Evolutionary conservation across 2,329 filamentous ascomycete genomes (phyloP).

Genomic region (Decorospora gaudefroyi): DNA sequence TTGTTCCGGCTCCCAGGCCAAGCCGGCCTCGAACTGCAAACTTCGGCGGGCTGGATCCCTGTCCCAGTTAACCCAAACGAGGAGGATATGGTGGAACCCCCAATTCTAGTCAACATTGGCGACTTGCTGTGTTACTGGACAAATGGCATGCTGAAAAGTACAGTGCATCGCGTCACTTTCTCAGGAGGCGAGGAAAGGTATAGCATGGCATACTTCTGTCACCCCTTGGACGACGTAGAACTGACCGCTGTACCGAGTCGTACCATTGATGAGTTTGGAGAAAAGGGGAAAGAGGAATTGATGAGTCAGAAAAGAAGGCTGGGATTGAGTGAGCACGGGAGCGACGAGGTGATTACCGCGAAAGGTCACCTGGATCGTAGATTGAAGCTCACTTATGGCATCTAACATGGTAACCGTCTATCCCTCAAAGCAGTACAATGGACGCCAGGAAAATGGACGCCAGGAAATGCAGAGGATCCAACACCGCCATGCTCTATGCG

Average conservation of each 20-base stretch:
- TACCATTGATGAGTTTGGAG: conserved; percentile 52
- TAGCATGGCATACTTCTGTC: conserved; percentile 66
- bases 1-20: conserved; percentile 86
- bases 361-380: conserved; percentile 62
- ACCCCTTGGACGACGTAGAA: conserved; percentile 60
- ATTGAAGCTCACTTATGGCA: conserved; percentile 62
- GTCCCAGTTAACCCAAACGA: conserved; percentile 59
- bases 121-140: conserved; percentile 86
- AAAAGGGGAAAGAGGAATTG: conserved; percentile 35
- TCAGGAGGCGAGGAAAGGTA: conserved; percentile 55
- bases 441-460: conserved; percentile 8
- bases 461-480: neutral
- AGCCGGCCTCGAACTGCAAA: conserved; percentile 82
- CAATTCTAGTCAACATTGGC: conserved; percentile 67
- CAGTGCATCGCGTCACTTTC: conserved; percentile 87
- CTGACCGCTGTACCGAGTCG: conserved; percentile 61
- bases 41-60: conserved; percentile 55
- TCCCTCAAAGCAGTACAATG: neutral
- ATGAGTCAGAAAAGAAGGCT: conserved; percentile 49
- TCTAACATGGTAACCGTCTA: conserved; percentile 18
- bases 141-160: conserved; percentile 80
- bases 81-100: conserved; percentile 60
- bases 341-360: conserved; percentile 58
- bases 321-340: conserved; percentile 47
- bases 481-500: conserved; percentile 7